Evolutionary conservation across 768 basidiomycete genomes (phyloP), one percentile per base, ranked within the genome.

Genomic region (Tylopilus plumbeoviolaceoides): DNA sequence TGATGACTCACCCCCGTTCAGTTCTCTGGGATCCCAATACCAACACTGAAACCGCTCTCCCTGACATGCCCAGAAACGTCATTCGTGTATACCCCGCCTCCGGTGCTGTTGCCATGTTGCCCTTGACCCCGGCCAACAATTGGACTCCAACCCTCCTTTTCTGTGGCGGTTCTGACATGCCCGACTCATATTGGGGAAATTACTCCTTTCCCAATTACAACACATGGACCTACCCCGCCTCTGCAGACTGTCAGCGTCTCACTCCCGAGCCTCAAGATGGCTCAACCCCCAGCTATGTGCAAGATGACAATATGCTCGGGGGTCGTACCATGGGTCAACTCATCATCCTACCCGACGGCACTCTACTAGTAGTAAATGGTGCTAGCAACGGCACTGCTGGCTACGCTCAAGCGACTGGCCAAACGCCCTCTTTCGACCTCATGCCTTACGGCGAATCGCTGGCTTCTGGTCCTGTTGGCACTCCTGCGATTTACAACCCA

Each of bases 281-380:
- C 5, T 82, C 85, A 0, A 18, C 75, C 4, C 76, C 84, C 2
- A 70, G 60, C 1, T 91, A 89, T 63, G 72, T 76, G 4, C 75
- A 86, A 61, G 91, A 93, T 54, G 92, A 95, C 58, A 68, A 81
- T 46, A 83, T 94, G 78, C 73, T 83, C 7, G 79, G 85, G 47
- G 81, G 83, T 0, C 80, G 91, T 28, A 91, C 89, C 18, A 98
- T 98, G 94, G 91, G 94, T 17, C 89, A 92, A 64, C 93, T 95
- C 70, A 87, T 95, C 72, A 78, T 80, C 48, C 83, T 97, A 5
- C 84, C 92, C 0, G 82, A 90, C 41, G 87, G 86, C 10, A 87
- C 80, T 44, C 52, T 93, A 10, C 73, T 93, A 20, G 78, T 92
- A 36, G 72, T 92, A 56, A 95, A 95, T 64, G 94, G 94, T 52